Percentiles rank a stretch among this genome's conserved stretches.
These are phyloP conservation scores for Puccinia coronata DNA, from an alignment of 1,284 basidiomycete genomes.

Conservation along the genomic window DNA sequence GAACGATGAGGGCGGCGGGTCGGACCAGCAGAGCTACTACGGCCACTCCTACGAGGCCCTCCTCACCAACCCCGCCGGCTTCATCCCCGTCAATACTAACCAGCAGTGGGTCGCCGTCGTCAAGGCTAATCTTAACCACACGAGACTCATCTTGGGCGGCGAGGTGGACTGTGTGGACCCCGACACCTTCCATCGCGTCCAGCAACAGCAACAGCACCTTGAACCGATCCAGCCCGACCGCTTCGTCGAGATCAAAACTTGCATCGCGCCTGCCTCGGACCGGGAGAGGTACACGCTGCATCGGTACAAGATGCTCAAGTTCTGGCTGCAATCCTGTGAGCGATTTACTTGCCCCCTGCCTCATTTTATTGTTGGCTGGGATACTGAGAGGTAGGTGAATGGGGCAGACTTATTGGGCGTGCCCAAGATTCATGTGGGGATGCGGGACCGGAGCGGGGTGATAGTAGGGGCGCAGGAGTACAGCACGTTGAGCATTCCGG, in stretches of 20 bases:
- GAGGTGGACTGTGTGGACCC: slow-evolving; percentile 41
- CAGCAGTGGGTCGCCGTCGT: slow-evolving; percentile 38
- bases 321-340: slow-evolving; percentile 48
- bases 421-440: slow-evolving; percentile 28
- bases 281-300: slow-evolving; percentile 12
- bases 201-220: neutral
- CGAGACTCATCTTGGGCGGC: slow-evolving; percentile 35
- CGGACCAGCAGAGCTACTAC: slow-evolving; percentile 21
- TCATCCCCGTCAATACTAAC: slow-evolving; percentile 36
- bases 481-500: slow-evolving; percentile 14
- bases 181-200: neutral
- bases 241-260: slow-evolving; percentile 42
- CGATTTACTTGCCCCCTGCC: neutral
- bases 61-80: slow-evolving; percentile 7
- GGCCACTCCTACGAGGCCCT: slow-evolving; percentile 39
- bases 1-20: neutral
- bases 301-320: slow-evolving; percentile 42
- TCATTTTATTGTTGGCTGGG: no score
- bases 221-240: neutral
- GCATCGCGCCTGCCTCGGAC: neutral
- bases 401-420: slow-evolving; percentile 24
- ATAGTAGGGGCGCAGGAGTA: neutral
- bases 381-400: neutral
- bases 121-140: slow-evolving; percentile 43
- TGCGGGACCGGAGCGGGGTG: slow-evolving; percentile 21